These are phyloP conservation scores for Paxillus ammoniavirescens DNA, from an alignment of 768 basidiomycete species.

Conservation along the genomic window DNA sequence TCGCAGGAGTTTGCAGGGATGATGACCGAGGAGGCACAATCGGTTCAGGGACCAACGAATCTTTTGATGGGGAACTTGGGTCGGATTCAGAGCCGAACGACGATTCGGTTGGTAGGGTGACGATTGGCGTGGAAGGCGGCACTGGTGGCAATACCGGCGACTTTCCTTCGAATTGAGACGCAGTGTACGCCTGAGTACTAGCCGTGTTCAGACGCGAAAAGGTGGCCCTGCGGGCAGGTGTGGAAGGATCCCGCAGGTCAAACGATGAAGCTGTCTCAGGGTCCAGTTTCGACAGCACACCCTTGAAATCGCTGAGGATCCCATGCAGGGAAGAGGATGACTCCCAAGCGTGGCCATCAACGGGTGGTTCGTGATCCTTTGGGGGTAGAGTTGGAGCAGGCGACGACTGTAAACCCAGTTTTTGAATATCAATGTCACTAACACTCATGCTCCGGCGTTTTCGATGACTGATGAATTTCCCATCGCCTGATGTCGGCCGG, in stretches of 20 bases:
- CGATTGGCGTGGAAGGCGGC: constrained; percentile 18
- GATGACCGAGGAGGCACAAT: constrained; percentile 30
- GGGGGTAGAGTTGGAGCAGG: constrained; percentile 37
- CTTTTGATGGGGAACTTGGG: constrained; percentile 48
- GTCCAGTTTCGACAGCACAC: constrained; percentile 67
- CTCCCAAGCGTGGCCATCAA: constrained; percentile 38
- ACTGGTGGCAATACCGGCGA: constrained; percentile 18
- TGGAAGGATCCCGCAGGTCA: constrained; percentile 66
- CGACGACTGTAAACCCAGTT: constrained; percentile 36
- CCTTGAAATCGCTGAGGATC: constrained; percentile 71
- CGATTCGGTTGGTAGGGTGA: constrained; percentile 24
- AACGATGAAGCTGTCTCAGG: constrained; percentile 49
- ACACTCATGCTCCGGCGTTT: constrained; percentile 77
- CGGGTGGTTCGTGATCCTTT: constrained; percentile 23
- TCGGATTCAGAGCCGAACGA: constrained; percentile 17
- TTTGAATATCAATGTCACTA: constrained; percentile 59
- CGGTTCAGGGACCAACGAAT: constrained; percentile 40
- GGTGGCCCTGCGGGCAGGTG: constrained; percentile 46
- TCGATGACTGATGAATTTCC: constrained; percentile 29
- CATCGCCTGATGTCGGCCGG: constrained; percentile 23
- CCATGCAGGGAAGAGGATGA: constrained; percentile 49
- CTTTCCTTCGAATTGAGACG: constrained; percentile 18
- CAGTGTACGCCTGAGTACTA: constrained; percentile 23
- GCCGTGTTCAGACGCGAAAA: constrained; percentile 38
- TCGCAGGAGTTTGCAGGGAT: constrained; percentile 30